Base-by-base conservation (phyloP, 2,329 filamentous ascomycete species). In the Pestalotiopsis sp. region DNA sequence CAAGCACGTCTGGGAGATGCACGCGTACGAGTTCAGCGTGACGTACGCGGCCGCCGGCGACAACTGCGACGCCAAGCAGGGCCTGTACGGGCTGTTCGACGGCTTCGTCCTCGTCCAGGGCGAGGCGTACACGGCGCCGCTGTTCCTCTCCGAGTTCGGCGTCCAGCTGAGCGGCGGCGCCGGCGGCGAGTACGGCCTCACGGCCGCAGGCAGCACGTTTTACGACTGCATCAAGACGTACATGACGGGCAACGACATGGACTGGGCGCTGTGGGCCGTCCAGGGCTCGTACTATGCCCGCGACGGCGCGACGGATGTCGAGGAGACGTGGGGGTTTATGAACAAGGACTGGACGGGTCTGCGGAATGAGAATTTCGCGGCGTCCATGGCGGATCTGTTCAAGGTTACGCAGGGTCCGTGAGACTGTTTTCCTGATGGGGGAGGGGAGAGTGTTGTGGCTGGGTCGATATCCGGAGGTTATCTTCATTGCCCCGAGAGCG, bases 1-100 rank as follows among this genome's bases (percentile, higher is more conserved):
- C 56, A 90, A 90, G 77, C 82, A 87, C 72, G 86, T 89, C 13
- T 90, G 87, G 86, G 88, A 90, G 78, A 83, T 86, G 74, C 88
- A 90, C 78, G 82, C 84, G 38, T 90, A 90, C 80, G 81, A 80
- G 69, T 89, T 86, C 78, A 87, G 86, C 31, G 80, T 86, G 13
- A 85, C 81, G 3, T 85, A 82, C 70, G 80, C 80, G 23, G 75
- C 82, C 69, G 70, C 77, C 36, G 77, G 82, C 38, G 78, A 77
- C n/a, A 79, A 78, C 73, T 89, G 87, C 77, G 76, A 74, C 49
- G 49, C 82, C 20, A 79, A 82, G 60, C 79, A 81, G 74, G 70
- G 78, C 27, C 74, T 83, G 69, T 85, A 87, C 70, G 86, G 86
- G 20, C 73, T 78, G 1, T 81, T 84, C 56, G 81, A 80, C 70